Evolutionary conservation across 2,329 filamentous ascomycete genomes (phyloP), one percentile per base, ranked within the genome.

Genomic region (Zasmidium citrigriseum): DNA sequence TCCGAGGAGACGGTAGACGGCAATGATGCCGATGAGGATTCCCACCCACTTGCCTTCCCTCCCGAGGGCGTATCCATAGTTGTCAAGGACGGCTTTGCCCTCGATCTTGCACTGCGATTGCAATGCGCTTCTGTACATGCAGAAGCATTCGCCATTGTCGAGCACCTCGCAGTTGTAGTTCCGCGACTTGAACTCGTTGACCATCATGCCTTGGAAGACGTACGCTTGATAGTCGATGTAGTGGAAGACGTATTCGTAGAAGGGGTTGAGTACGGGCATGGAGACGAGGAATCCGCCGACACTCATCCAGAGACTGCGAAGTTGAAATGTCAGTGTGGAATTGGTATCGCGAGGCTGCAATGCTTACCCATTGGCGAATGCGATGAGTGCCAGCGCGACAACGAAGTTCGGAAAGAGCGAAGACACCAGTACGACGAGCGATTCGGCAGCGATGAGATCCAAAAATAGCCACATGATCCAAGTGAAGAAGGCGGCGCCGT

Each of bases 141-240:
- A 95, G 41, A 81, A 80, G 64, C 86, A 91, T 0, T 73, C 75
- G 7, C 60, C 59, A 12, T 51, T 48, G 2, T 14, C 57, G 14
- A 48, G 20, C 4, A 21, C 22, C 23, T 57, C 59, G 54, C 90
- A 93, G 3, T 74, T 69, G 70, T 90, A 96, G 2, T 76, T 80
- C 7, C 89, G 78, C 14, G 81, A 64, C 1, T 78, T 77, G 72
- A 96, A 95, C 76, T 96, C 90, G 69, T 95, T 96, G 54, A 93
- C 86, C 90, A 96, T 52, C 91, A 96, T 95, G 14, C 90, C 91
- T 70, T 93, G 86, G 71, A 96, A 96, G 2, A 96, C 91, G 67
- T 93, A 96, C 45, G 81, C 79, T 76, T 93, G 90, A 69, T 96
- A 96, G 72, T 96, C 89, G 70, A 93, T 93, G 73, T 93, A 96